Evolutionary conservation across 1,284 basidiomycete genomes (phyloP), one percentile per base, ranked within the genome.

Genomic region (Taiwanofungus camphoratus): DNA sequence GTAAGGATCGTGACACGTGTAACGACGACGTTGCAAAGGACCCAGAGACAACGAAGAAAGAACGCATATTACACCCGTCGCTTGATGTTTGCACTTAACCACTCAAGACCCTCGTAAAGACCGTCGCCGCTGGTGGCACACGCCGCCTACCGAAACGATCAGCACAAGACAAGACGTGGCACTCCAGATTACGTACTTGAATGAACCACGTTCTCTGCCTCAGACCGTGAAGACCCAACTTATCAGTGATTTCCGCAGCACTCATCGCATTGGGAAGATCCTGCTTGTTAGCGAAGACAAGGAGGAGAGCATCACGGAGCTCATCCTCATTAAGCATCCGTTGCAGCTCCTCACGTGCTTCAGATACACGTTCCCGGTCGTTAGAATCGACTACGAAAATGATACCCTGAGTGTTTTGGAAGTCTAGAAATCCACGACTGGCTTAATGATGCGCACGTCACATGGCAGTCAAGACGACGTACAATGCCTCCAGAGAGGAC

Each of bases 361-460:
- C 96, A 41, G 92, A 88, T 52, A 99, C 90, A 89, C 96, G 95
- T 71, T 99, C 96, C 70, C 96, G 79, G 76, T 99, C 96, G 71
- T 99, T 99, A 45, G 96, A 99, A 70, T 99, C 96, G 54, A 99
- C 94, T 45, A 99, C 96, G 68, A 99, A 99, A 66, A 99, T 99
- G 74, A 99, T 98, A 57, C 95, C 96, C 74, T 99, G 96, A 37
- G 96, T 99, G 78, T 99, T 99, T 74, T 99, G 96, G 92, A 97
- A 99, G 77, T 99, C 95, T 96, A 56, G 29, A 42, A 33, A 41
- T 46, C 40, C n/a, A n/a, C n/a, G n/a, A n/a, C n/a, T n/a, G n/a
- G n/a, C n/a, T n/a, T n/a, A n/a, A n/a, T n/a, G n/a, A n/a, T n/a
- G n/a, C n/a, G n/a, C n/a, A n/a, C n/a, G n/a, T n/a, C n/a, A 26